A percentile compares a stretch with the other conserved stretches of the same genome.
Evolutionary conservation across 2,329 filamentous ascomycete genomes (phyloP).

Genomic region (Penicillium janthinellum): DNA sequence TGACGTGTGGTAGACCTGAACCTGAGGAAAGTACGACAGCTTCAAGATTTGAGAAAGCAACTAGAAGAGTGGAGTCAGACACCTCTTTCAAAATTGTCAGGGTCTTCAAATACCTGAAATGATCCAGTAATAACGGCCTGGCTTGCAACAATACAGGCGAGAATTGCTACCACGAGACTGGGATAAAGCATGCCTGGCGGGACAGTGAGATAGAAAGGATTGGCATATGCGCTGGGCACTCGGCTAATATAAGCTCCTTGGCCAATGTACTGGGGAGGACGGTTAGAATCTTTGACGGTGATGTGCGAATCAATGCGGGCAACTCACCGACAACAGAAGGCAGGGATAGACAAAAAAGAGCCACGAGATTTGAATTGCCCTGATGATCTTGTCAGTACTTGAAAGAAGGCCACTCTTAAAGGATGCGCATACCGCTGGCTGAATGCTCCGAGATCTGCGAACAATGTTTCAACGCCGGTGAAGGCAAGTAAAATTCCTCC

Average conservation of each 20-base stretch:
- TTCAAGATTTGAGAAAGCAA: slow-evolving; percentile 73
- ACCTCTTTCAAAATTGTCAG: no score
- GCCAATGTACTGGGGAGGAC: slow-evolving; percentile 59
- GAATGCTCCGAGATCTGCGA: slow-evolving; percentile 77
- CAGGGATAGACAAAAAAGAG: slow-evolving; percentile 69
- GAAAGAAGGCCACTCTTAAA: background rate
- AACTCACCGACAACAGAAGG: slow-evolving; percentile 45
- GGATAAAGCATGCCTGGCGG: slow-evolving; percentile 70
- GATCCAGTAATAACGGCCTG: slow-evolving; percentile 78
- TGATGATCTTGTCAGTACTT: slow-evolving; percentile 1
- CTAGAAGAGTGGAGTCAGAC: slow-evolving; percentile 26
- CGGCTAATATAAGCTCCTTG: slow-evolving; percentile 72
- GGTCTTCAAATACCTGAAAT: slow-evolving; percentile 57
- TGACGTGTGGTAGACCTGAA: slow-evolving; percentile 72
- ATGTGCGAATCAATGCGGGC: background rate
- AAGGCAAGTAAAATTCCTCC: slow-evolving; percentile 72
- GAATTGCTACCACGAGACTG: slow-evolving; percentile 66
- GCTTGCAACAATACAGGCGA: slow-evolving; percentile 64
- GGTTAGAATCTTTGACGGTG: background rate
- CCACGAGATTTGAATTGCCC: slow-evolving; percentile 74
- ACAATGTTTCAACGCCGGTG: slow-evolving; percentile 77
- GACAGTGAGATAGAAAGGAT: slow-evolving; percentile 73
- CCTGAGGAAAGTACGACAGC: slow-evolving; percentile 72
- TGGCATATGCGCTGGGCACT: slow-evolving; percentile 63
- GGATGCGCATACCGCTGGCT: slow-evolving; percentile 46